Evolutionary conservation across 345 rosid species (phyloP), one percentile per base, ranked within the genome.

Genomic region (Dovyalis caffra): DNA sequence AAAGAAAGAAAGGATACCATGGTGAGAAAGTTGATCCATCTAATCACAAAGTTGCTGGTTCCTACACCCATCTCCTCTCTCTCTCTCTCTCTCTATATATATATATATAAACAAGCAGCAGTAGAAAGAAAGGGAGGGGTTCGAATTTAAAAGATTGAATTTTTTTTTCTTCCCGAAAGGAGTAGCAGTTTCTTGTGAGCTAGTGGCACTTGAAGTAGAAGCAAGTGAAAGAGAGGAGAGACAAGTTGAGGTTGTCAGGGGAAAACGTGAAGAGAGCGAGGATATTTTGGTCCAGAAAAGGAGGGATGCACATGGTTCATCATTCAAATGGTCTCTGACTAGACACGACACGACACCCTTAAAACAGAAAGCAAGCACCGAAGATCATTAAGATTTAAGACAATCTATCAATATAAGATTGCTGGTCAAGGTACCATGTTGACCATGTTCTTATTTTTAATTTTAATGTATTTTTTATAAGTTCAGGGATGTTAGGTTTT

Each of bases 1-100:
- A 9, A 43, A 47, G 32, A 2, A 26, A 37, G 37, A 61, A 64
- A 70, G 69, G 81, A 72, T 83, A 95, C 99, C 97, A 90, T 91
- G 40, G 95, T 92, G 81, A 92, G 87, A 70, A 95, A 91, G 84
- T 95, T 95, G 79, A 92, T 87, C 97, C 98, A 92, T 88, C 93
- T 89, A 85, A 94, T 89, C 28, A 90, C 87, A 73, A 92, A 90
- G 80, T 88, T 90, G 84, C 98, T 94, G 63, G 94, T 88, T 61
- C 97, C 94, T 72, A 86, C 83, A 62, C 97, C 98, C 96, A 92
- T 88, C 81, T 78, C 77, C 74, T 72, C 83, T 68, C 65, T 73
- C 12, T 64, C 63, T 43, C 57, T 64, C 56, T 35, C 70, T 7
- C 64, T 25, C 53, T 25, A 69, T 70, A 29, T 58, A 69, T 71